Conservation (phyloP, 768 basidiomycete genomes). For the Trametes maxima region DNA sequence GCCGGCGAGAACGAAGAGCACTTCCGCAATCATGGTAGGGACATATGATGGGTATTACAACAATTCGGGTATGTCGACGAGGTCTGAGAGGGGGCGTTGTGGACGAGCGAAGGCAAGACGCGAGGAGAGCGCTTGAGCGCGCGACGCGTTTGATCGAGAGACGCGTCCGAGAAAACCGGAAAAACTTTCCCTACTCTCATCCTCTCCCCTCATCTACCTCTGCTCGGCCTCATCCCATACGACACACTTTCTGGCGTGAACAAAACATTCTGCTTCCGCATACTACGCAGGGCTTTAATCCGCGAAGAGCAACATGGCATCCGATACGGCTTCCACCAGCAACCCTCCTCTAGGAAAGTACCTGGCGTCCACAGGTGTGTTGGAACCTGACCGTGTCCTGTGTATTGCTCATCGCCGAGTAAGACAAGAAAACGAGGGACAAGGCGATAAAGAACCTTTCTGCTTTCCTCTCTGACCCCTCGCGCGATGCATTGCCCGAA, state of each 20-base stretch:
- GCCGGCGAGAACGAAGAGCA: constrained; percentile 84
- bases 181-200: constrained; percentile 20
- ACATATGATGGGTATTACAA: background rate
- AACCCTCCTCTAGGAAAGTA: constrained; percentile 83
- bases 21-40: constrained; percentile 78
- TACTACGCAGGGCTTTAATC: background rate
- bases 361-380: constrained; percentile 84
- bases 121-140: background rate
- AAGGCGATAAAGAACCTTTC: constrained; percentile 83
- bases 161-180: constrained; percentile 16
- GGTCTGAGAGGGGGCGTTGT: background rate
- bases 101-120: background rate
- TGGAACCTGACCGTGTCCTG: constrained; percentile 3
- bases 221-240: background rate
- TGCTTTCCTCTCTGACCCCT: constrained; percentile 72
- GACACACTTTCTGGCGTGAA: background rate
- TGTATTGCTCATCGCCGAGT: background rate
- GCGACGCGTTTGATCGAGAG: constrained; percentile 14
- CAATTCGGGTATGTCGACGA: background rate
- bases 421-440: constrained; percentile 92
- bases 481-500: constrained; percentile 60
- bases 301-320: constrained; percentile 31
- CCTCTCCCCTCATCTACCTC: background rate
- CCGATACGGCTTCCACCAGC: constrained; percentile 32
- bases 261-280: background rate